These are phyloP conservation scores for Podila verticillata DNA, from an alignment of 192 early-diverging fungal genomes.

Conservation along the genomic window DNA sequence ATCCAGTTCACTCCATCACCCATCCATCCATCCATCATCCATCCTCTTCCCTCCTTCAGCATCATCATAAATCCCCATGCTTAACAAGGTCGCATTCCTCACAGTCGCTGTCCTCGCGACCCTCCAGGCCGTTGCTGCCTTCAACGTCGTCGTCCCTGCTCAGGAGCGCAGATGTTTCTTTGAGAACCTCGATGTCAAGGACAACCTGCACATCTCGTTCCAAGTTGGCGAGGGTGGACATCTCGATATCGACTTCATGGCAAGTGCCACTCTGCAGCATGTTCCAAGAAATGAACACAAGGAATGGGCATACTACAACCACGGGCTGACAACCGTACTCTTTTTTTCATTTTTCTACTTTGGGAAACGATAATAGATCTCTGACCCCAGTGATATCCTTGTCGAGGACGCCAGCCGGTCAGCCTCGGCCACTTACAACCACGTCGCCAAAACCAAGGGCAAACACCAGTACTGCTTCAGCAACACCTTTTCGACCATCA, in stretches of 20 bases:
- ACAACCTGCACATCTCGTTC: slow-evolving; percentile 73
- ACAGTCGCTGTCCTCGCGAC: slow-evolving; percentile 28
- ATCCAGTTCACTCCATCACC: too few relatives aligned
- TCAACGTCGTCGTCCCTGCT: slow-evolving; percentile 47
- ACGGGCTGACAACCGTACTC: background rate
- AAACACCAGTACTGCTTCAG: slow-evolving; percentile 81
- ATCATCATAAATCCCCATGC: slow-evolving; percentile 15
- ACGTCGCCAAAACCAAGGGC: slow-evolving; percentile 62
- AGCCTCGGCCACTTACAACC: slow-evolving; percentile 52
- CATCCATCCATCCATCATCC: background rate
- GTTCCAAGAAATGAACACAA: too few relatives aligned
- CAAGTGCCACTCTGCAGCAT: slow-evolving; percentile 29
- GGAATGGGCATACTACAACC: too few relatives aligned
- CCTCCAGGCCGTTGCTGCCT: slow-evolving; percentile 32
- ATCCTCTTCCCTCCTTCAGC: background rate
- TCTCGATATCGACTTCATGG: slow-evolving; percentile 76
- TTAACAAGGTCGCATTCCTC: slow-evolving; percentile 27
- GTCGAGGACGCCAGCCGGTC: slow-evolving; percentile 46
- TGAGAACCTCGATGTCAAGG: slow-evolving; percentile 66
- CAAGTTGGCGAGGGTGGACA: slow-evolving; percentile 74
- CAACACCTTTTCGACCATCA: slow-evolving; percentile 71
- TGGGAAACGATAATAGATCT: slow-evolving; percentile 42
- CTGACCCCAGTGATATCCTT: slow-evolving; percentile 51
- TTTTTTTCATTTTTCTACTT: too few relatives aligned
- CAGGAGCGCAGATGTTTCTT: slow-evolving; percentile 66